These are phyloP conservation scores for Debaryomyces coudertii DNA, from an alignment of 1,139 yeast genomes.

Conservation along the genomic window DNA sequence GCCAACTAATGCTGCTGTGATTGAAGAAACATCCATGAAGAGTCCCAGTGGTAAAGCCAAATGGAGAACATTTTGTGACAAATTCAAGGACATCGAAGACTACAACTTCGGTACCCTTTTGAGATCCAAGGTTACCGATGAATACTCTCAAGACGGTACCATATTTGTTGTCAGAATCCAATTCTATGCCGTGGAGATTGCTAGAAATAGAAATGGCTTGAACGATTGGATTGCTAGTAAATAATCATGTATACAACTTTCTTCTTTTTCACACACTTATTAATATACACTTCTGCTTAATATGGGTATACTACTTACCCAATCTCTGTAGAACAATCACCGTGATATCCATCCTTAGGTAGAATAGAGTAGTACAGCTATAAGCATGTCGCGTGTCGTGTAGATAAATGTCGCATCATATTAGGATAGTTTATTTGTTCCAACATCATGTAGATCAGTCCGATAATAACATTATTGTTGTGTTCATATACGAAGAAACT, in stretches of 20 bases:
- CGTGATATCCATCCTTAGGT: not conserved
- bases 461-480: not conserved
- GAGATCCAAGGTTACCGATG: conserved; percentile 68
- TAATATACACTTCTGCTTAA: not conserved
- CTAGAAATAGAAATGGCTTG: conserved; percentile 86
- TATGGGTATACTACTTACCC: not conserved
- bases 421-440: not conserved
- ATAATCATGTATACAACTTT: conserved; percentile 10
- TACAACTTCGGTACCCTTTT: conserved; percentile 94
- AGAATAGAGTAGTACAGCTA: not conserved
- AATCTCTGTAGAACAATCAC: not conserved
- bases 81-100: conserved; percentile 83
- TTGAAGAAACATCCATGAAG: conserved; percentile 84
- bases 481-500: not conserved
- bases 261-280: not conserved
- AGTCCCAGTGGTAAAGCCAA: conserved; percentile 75
- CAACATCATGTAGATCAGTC: not conserved
- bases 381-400: conserved; percentile 1
- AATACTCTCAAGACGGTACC: conserved; percentile 82
- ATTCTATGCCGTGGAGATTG: conserved; percentile 92
- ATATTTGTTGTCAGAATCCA: conserved; percentile 91
- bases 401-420: not conserved
- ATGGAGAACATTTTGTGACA: conserved; percentile 89
- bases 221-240: conserved; percentile 80
- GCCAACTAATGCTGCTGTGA: conserved; percentile 55